phyloP scores from a whole-genome alignment of 352 stramenopile species.

The Pythium phragmiticola region DNA sequence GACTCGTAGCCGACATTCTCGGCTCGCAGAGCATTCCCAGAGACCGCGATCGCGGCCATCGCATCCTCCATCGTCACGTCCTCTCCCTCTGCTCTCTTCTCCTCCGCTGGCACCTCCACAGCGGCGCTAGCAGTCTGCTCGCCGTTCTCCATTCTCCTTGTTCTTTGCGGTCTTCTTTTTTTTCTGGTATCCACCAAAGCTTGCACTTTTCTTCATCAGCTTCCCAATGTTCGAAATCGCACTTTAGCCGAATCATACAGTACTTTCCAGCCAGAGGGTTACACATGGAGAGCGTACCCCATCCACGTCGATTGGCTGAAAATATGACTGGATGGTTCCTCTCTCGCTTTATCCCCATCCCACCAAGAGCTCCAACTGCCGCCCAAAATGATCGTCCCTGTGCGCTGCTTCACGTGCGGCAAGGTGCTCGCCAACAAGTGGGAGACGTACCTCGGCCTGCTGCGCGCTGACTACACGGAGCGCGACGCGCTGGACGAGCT shows the following conservation, averaged over 20 bases:
- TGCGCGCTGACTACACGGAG: constrained; percentile 97
- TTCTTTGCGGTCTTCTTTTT: too few relatives aligned
- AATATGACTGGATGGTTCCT: constrained; percentile 16
- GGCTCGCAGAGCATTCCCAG: not conserved
- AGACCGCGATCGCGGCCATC: not conserved
- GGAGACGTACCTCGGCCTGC: constrained; percentile 97
- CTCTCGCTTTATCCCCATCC: not conserved
- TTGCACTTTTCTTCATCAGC: not conserved
- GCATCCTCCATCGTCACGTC: not conserved
- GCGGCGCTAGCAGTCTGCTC: not conserved
- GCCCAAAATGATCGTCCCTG: constrained; percentile 96
- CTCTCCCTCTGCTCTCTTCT: not conserved
- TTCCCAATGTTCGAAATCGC: not conserved
- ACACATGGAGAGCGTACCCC: not conserved
- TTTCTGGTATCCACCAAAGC: not conserved
- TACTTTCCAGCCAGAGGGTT: not conserved
- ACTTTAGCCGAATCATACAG: not conserved
- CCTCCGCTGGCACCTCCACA: not conserved
- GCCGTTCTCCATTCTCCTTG: not conserved
- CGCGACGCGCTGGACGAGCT: constrained; percentile 98
- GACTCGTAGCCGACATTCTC: not conserved
- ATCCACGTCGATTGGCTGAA: constrained; percentile 11
- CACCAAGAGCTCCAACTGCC: not conserved
- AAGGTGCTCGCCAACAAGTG: constrained; percentile 99
- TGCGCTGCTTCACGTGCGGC: constrained; percentile 99